A percentile compares a stretch with the other conserved stretches of the same genome.
Evolutionary conservation across 108 stramenopile species (phyloP).

Genomic region (Aurantiochytrium sp.): DNA sequence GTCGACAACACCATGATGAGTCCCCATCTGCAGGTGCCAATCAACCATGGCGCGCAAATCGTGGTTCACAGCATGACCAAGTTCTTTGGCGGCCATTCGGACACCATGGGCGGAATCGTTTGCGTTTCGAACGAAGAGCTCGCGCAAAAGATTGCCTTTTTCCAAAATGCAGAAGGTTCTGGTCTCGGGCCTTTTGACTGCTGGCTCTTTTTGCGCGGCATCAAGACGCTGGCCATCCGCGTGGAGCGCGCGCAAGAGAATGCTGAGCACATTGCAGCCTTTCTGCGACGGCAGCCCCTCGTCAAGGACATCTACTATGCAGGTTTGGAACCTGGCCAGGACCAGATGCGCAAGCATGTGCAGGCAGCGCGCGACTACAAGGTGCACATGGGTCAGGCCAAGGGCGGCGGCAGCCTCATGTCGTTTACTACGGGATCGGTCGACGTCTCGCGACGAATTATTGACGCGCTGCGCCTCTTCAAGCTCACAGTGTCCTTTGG

Average conservation of each 20-base stretch:
- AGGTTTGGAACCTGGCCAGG: not conserved
- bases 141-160: not conserved
- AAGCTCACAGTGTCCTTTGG: slow-evolving; percentile 52
- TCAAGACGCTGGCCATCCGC: slow-evolving; percentile 32
- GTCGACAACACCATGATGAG: slow-evolving; percentile 33
- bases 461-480: slow-evolving; percentile 41
- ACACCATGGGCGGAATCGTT: slow-evolving; percentile 24
- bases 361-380: not conserved
- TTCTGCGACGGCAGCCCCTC: not conserved
- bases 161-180: slow-evolving; percentile 29
- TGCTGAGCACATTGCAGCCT: slow-evolving; percentile 22
- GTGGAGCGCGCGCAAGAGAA: slow-evolving; percentile 18
- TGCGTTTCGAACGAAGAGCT: slow-evolving; percentile 18
- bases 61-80: slow-evolving; percentile 34
- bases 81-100: slow-evolving; percentile 28
- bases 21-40: slow-evolving; percentile 16
- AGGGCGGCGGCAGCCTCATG: slow-evolving; percentile 42
- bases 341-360: not conserved
- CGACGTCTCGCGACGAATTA: slow-evolving; percentile 32
- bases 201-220: slow-evolving; percentile 24
- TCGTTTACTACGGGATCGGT: slow-evolving; percentile 42
- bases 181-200: slow-evolving; percentile 33
- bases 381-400: slow-evolving; percentile 28
- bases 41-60: slow-evolving; percentile 29
- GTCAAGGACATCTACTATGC: slow-evolving; percentile 20